Evolutionary conservation across 768 basidiomycete species (phyloP).

Genomic region (Boletus bicolor): DNA sequence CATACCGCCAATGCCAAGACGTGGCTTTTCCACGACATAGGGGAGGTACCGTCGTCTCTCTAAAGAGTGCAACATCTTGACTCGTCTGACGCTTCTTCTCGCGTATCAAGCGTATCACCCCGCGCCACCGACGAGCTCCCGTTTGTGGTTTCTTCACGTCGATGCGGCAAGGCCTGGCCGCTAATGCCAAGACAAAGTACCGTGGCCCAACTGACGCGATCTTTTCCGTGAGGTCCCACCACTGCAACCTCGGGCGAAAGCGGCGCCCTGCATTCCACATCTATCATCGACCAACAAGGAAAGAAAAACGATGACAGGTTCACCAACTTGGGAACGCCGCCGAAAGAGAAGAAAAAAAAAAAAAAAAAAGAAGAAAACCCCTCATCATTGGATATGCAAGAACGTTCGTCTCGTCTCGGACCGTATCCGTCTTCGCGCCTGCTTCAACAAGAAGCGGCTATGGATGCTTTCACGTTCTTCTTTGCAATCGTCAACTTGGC

Average conservation of each 20-base stretch:
- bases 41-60: not conserved
- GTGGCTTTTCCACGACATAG: not conserved
- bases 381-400: not conserved
- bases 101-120: not conserved
- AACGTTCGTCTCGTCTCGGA: not conserved
- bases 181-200: not conserved
- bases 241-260: not conserved
- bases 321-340: not conserved
- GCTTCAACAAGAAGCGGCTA: not conserved
- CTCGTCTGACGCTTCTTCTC: not conserved
- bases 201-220: not conserved
- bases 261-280: not conserved
- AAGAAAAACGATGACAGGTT: not conserved
- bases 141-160: not conserved
- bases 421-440: not conserved
- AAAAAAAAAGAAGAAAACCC: no score
- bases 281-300: not conserved
- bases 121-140: not conserved
- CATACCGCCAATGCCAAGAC: not conserved
- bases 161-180: not conserved
- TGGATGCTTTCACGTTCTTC: no score
- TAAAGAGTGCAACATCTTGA: not conserved
- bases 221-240: not conserved
- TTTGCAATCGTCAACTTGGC: no score
- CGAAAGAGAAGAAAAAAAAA: not conserved